Base-by-base conservation (phyloP, 208 protist genomes). In the Trypanosoma cruzi region DNA sequence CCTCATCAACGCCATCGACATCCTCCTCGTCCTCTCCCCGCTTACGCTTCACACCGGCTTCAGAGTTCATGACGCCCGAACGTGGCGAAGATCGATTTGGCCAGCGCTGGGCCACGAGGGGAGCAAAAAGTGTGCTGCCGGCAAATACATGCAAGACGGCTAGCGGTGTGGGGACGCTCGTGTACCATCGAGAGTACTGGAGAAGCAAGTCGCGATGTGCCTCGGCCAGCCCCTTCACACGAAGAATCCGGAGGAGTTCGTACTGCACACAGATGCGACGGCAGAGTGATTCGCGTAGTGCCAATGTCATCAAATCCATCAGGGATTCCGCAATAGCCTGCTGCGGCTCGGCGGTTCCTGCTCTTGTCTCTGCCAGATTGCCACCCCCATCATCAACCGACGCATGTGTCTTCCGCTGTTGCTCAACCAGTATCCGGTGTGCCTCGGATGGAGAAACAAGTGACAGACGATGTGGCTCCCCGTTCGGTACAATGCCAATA, bases 181-280 rank as follows among this genome's bases (percentile, higher is more conserved):
- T 40, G 64, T 88, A 92, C 86, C 89, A 94, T 22, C 73, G 59
- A 59, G 66, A 76, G 62, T 91, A 92, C 34, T 77, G 56, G 28
- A 59, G 54, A 49, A 83, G 66, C 53, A 84, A 68, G n/a, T 54
- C 48, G 0, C 77, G 71, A 72, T 92, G 71, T 0, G 80, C 77
- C 11, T 68, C 42, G 34, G 78, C 81, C 13, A 93, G 62, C 0
- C 72, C 77, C 50, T 77, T 77, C 29, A 80, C 75, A 42, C 82
- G 64, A 46, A 82, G 72, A 65, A 88, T 62, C 20, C 84, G 88
- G 52, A 94, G 75, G 42, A 92, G 68, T 68, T 91, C 88, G 68
- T 92, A 92, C 77, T 92, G 84, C 28, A 87, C 78, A 29, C 75
- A 68, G 64, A 85, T 87, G 53, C 86, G 83, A 0, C 80, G 85